Base-by-base conservation (phyloP, 2,329 filamentous ascomycete genomes). In the Pseudogymnoascus sp. region DNA sequence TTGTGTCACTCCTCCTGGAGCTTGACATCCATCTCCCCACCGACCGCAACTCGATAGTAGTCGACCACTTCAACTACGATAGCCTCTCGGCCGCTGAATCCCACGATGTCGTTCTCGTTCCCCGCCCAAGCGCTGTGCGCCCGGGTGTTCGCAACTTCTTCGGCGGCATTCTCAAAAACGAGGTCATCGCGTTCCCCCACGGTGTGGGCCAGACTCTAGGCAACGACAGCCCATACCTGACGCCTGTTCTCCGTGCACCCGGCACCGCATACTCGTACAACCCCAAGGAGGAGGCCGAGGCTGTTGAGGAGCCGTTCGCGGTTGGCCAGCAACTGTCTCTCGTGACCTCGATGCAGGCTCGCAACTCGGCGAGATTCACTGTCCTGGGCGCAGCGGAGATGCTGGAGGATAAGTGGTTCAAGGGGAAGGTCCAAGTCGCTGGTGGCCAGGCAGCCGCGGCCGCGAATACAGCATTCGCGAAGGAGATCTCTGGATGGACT, bases 31-130 rank as follows among this genome's bases (percentile, higher is more conserved):
- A 87, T 68, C 84, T 97, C n/a, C 91, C 95, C 40, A 78, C 85
- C 37, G 93, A 96, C 77, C 90, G 93, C 72, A 91, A 88, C 63
- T 87, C 90, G 64, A 80, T 93, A 64, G 88, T 96, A 5, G 88
- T 97, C 66, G 95, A 97, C 77, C 95, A 99, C 80, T 97, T 97
- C 85, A 89, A 91, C 79, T 95, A 95, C 78, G 93, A 97, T 72
- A 81, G 83, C 63, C 70, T 83, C 33, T 91, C 88, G 42, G 88
- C 93, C 4, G 73, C 86, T 60, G 92, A 97, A 67, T 84, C 87
- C 72, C 95, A 99, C 77, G 91, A 97, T 77, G 90, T 96, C 31
- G 81, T 99, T 50, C 82, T 97, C 31, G 78, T 97, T 61, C 84
- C 89, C 46, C 81, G 85, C 37, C 90, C 92, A 3, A 78, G 79